Evolutionary conservation across 2,329 filamentous ascomycete genomes (phyloP), one percentile per base, ranked within the genome.

Genomic region (Alternaria triticina): DNA sequence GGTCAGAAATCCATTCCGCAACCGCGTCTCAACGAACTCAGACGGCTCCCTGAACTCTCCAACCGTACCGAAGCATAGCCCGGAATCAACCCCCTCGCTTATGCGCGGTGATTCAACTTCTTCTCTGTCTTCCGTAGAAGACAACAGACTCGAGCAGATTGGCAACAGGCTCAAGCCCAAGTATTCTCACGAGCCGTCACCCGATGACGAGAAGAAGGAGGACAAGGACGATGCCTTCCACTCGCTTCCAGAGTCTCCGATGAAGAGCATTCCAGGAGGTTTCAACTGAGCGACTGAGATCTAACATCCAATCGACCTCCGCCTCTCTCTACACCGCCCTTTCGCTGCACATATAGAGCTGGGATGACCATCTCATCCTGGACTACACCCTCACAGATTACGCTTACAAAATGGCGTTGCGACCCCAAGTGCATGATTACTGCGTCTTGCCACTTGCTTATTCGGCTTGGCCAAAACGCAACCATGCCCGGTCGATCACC

Each of bases 1-100:
- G 1, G 86, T 88, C 4, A 86, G 94, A 51, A 97, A 91, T 74
- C 91, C 93, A 1, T 89, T 89, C 63, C 81, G 83, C 44, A 79
- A 75, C 57, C 69, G 79, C 20, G 68, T 80, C 23, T 78, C 79
- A 50, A 72, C 81, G 58, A 70, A 73, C 47, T 75, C 77, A 0
- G 74, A 74, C 28, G 65, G 68, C 12, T 74, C 73, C 17, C 69
- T 65, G n/a, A 73, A 74, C 11, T 73, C 74, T 17, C 70, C 74
- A 12, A 66, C 70, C 46, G 54, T 59, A 33, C 70, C 70, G n/a
- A 71, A 69, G 46, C 72, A 69, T 25, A 77, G 74, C 60, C 72
- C 77, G 13, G 67, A 74, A 13, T 75, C 78, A 2, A 79, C 76
- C 0, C 77, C 77, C 4, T 79, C 77, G 25, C 73, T 79, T 30